Evolutionary conservation across 2,329 filamentous ascomycete species (phyloP), one percentile per base, ranked within the genome.

Genomic region (Colletotrichum viniferum): DNA sequence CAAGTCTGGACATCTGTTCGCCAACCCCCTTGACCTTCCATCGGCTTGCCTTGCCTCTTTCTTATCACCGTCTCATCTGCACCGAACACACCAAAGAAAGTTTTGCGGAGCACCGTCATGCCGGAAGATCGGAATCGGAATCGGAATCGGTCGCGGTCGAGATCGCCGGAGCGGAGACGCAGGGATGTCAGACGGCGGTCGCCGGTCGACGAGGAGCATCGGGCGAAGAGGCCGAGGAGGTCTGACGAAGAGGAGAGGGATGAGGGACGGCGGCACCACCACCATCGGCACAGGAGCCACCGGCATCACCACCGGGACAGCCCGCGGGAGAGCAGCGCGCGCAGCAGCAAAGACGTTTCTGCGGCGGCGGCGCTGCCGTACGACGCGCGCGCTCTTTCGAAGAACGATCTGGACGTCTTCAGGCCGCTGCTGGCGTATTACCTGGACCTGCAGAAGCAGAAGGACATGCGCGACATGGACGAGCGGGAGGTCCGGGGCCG

Each of bases 371-470:
- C 62, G 3, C 87, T 97, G 12, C 96, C 96, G 0, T 93, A 92
- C 79, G 87, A 89, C 67, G 92, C 94, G 5, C 89, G 90, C 14
- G 87, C 87, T 58, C 88, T 98, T 6, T 90, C 89, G 9, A 96
- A 94, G 81, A 88, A 89, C 69, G 94, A 97, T 78, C 87, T 94
- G n/a, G 83, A 86, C 2, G 79, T 85, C 1, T 96, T 95, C 80
- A 89, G 90, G 76, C 90, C 94, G 1, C 87, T 98, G 74, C 95
- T 98, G 77, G 94, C 93, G 18, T 91, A 94, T 63, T 98, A 98
- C 80, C 89, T 98, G 30, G 94, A 96, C 79, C 90, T 98, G 38
- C 96, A 98, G 84, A 98, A 98, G 85, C 89, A 92, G 52, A 89
- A 94, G 55, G 86, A 93, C 69, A 86, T 97, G 2, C 88, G 92